Base-by-base conservation (phyloP, 495 filamentous ascomycete species). In the Penicillium cataractarum region DNA sequence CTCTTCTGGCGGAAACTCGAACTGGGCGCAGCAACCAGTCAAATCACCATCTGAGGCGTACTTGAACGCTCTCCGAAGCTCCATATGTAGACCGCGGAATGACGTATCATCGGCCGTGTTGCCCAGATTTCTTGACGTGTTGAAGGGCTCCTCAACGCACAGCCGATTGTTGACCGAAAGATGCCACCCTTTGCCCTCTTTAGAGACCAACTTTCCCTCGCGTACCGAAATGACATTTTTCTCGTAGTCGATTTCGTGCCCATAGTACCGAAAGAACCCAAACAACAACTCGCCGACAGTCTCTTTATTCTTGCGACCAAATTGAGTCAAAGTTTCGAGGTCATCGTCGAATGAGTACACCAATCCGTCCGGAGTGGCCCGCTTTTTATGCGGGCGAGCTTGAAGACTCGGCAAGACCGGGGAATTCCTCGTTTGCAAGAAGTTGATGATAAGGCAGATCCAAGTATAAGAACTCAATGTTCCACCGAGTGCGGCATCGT, bases 401-500 rank as follows among this genome's bases (percentile, higher is more conserved):
- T 97, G 96, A 10, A 99, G 84, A 27, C 91, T 88, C 7, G 95
- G 95, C 22, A 99, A 77, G 46, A 99, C 84, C 0, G 93, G 93
- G 46, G 94, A 92, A 61, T 92, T 82, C 67, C 95, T 86, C 32
- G 91, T 90, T 75, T 99, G 95, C 33, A 99, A 83, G 73, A 98
- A 99, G 62, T 93, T 95, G 67, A 99, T 89, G 64, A 98, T 97
- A 85, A 98, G 87, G 79, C 95, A 98, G 73, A 97, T 97, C 95
- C 95, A 99, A n/a, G 95, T 97, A 70, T 99, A 99, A 10, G 96
- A 98, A 74, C 95, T 97, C 26, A 99, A 80, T 7, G 95, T 99
- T 46, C 92, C 96, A 58, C 96, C 95, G 68, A 93, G 87, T 39
- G 90, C 94, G 12, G 95, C 96, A 78, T 98, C 96, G 73, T 98